Evolutionary conservation across 805 yeast genomes (phyloP).

Genomic region (Metschnikowia gelsemii): DNA sequence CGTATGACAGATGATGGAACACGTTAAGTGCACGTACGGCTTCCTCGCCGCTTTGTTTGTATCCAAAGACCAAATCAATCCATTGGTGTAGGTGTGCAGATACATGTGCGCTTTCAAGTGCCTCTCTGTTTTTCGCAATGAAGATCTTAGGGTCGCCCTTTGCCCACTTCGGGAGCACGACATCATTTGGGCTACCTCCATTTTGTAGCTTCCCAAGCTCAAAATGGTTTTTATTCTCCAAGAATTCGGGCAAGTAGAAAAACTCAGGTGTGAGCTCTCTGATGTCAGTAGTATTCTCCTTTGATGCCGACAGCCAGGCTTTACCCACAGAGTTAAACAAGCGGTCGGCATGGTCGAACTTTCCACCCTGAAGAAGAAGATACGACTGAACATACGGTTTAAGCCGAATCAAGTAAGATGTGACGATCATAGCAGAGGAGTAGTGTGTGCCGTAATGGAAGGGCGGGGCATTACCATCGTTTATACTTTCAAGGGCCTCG

Average conservation of each 20-base stretch:
- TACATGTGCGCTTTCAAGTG: constrained; percentile 79
- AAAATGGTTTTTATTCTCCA: constrained; percentile 61
- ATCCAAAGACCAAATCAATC: constrained; percentile 86
- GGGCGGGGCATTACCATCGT: constrained; percentile 62
- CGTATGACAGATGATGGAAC: constrained; percentile 80
- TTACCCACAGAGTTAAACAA: constrained; percentile 70
- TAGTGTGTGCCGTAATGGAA: constrained; percentile 94
- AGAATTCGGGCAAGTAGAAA: constrained; percentile 76
- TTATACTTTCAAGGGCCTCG: constrained; percentile 62
- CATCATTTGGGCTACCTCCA: constrained; percentile 59
- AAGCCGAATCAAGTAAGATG: constrained; percentile 72
- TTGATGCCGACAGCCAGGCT: constrained; percentile 79
- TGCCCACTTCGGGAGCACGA: constrained; percentile 81
- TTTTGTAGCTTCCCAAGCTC: constrained; percentile 71
- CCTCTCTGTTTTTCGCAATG: constrained; percentile 73
- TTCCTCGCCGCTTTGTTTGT: constrained; percentile 68
- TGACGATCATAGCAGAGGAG: constrained; percentile 90
- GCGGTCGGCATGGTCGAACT: constrained; percentile 85
- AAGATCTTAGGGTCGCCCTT: constrained; percentile 71
- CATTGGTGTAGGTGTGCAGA: constrained; percentile 73
- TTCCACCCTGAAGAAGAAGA: constrained; percentile 78
- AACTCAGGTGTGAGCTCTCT: constrained; percentile 87
- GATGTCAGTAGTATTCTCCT: constrained; percentile 82
- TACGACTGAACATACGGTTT: constrained; percentile 82
- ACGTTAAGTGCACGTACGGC: constrained; percentile 72